Base-by-base conservation (phyloP, 2,329 filamentous ascomycete genomes). In the Zymoseptoria crescenta region DNA sequence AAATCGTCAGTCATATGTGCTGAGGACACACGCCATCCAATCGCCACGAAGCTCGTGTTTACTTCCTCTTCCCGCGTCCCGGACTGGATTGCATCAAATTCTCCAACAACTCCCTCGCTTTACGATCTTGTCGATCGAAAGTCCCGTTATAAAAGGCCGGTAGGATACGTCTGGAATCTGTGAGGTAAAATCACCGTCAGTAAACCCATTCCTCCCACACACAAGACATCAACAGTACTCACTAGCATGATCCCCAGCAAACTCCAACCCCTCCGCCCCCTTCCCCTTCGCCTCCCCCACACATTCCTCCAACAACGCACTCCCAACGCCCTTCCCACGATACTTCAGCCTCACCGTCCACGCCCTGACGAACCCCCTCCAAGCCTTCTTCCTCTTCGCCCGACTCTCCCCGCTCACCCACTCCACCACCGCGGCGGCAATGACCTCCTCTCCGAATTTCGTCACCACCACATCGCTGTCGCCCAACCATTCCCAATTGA, bases 231-330 rank as follows among this genome's bases (percentile, higher is more conserved):
- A 13, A 54, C 3, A 30, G n/a, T 16, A 78, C 78, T 73, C 84
- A 80, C 93, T 91, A 51, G 89, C 90, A 77, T 96, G 91, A 64
- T 88, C 84, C 56, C 80, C 77, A 6, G 87, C 88, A 72, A 96
- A 95, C 2, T 86, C 83, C 55, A 92, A 77, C 59, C 84, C 85
- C 59, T 82, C 82, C 49, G 89, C 88, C 59, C 87, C 87, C 68
- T 81, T 83, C 73, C 86, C 84, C 66, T 82, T 82, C 60, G 87
- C 87, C 57, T 87, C 72, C 58, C 80, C 80, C 2, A 92, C 85
- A 1, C 88, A 89, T 66, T 89, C 87, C 65, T 87, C 82, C 53
- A 96, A 77, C 67, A 96, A 74, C 30, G 85, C 86, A 49, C 77
- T 80, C 2, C 91, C 91, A 24, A 95, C 78, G 0, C 91, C 90